Evolutionary conservation across 2,329 filamentous ascomycete genomes (phyloP), one percentile per base, ranked within the genome.

Genomic region (Blastomyces parvus): DNA sequence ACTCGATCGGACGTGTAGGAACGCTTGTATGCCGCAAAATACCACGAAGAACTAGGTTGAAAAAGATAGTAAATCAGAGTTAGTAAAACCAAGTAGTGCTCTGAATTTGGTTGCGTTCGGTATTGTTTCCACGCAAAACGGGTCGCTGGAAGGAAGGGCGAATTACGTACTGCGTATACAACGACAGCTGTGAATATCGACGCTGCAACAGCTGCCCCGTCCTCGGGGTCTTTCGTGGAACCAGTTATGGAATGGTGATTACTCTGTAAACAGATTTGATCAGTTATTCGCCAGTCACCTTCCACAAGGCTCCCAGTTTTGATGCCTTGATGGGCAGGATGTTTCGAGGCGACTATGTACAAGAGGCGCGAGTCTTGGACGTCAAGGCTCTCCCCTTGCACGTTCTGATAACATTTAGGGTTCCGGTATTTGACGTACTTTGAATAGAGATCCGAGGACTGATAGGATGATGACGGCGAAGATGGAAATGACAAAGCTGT

Each of bases 21-120:
- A 85, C 67, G 91, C 93, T 76, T 97, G 93, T 69, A 92, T 85
- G 64, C 88, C 89, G 78, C 93, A 97, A 79, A 96, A 97, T 60
- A 95, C 82, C 63, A 97, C 84, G 82, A 97, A 97, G 22, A 83
- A 86, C 92, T 95, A 68, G 25, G 42, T 59, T 59, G 8, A 25
- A 27, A 1, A 36, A 30, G 33, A 59, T 52, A 61, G 61, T 46
- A 11, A 38, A 3, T 46, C 25, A 22, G 13, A 44, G n/a, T 61
- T 38, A 56, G 30, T 40, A 46, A 50, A 50, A 38, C 8, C 6
- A n/a, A 2, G 19, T 7, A 40, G 53, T 38, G 33, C 7, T n/a
- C 1, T n/a, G 17, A 27, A 33, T 4, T 46, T 59, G 13, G 13
- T 25, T 25, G 33, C 14, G 55, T 8, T 36, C 3, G 25, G 25